Percentiles rank a stretch among this genome's conserved stretches.
Conservation (phyloP, 2,329 filamentous ascomycete genomes). For the Daldinia eschscholtzii region DNA sequence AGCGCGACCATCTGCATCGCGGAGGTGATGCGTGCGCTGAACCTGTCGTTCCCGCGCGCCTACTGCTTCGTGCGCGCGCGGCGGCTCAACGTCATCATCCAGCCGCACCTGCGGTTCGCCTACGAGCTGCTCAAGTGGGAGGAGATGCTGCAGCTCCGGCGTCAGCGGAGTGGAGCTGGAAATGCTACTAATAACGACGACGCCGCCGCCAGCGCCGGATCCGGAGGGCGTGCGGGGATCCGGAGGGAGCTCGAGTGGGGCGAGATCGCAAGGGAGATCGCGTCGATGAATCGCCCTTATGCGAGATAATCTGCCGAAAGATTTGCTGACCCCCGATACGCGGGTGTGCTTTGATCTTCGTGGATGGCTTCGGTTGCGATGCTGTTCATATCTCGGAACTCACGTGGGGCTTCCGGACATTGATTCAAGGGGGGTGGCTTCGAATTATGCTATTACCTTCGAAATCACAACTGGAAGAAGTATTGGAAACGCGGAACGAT, state of each 20-base stretch:
- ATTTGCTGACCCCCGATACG: background rate
- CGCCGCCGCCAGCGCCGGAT: conserved; percentile 49
- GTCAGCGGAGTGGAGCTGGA: conserved; percentile 48
- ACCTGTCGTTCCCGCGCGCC: conserved; percentile 87
- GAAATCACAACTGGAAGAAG: background rate
- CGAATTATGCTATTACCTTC: background rate
- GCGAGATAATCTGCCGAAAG: conserved; percentile 65
- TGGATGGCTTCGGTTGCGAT: background rate
- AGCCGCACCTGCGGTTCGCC: conserved; percentile 93
- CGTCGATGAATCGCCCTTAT: conserved; percentile 96
- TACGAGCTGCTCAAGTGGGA: conserved; percentile 98
- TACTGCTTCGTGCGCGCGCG: conserved; percentile 97
- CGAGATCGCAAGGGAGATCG: conserved; percentile 88
- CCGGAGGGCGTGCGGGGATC: conserved; percentile 50
- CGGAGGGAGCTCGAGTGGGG: conserved; percentile 91
- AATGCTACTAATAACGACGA: conserved; percentile 52
- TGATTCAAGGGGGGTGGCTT: background rate
- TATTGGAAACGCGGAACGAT: background rate
- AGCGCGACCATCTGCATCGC: conserved; percentile 98
- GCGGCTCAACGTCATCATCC: conserved; percentile 96
- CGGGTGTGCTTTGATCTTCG: background rate
- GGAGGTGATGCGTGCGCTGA: conserved; percentile 90
- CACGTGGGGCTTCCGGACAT: background rate
- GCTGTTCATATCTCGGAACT: background rate
- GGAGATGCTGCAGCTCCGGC: conserved; percentile 73